Base-by-base conservation (phyloP, 2,329 filamentous ascomycete genomes). In the Fusarium tjaetaba region DNA sequence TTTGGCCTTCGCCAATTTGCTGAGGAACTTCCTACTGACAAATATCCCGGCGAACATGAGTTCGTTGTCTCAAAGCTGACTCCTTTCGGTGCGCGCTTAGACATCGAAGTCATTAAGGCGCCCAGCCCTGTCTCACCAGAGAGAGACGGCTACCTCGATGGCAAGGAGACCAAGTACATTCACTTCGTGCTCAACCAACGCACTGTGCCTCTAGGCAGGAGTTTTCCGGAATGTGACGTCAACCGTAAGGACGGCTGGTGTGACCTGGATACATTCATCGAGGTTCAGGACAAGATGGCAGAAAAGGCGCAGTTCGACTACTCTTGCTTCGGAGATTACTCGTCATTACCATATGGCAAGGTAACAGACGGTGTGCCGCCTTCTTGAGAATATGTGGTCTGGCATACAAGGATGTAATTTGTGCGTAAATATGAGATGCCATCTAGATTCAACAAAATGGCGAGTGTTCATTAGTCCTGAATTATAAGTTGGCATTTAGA, bases 161-260 rank as follows among this genome's bases (percentile, higher is more conserved):
- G 87, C 7, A 80, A 79, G 2, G 85, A 89, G 76, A 94, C 91
- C 1, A 89, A 84, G 60, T 95, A 95, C 79, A 85, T 95, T 11
- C 92, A 94, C 80, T 93, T 95, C 76, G 81, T 94, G 5, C 85
- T 94, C 49, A 94, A 94, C 79, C 92, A 94, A 82, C 86, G 93
- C 36, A 95, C 92, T 0, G 77, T 95, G 2, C 93, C 93, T 3
- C 83, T 95, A 2, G 91, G 92, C 11, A 81, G 81, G 67, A 94
- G 90, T 77, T 91, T 93, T 69, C 81, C 87, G 3, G 88, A 90
- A 66, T 95, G 93, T 75, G 91, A 88, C 43, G 82, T 74, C 4
- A 79, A 86, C 16, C 83, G 93, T 9, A 87, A 90, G 48, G 93
- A 95, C 80, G 93, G 93, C 2, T 95, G 93, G 92, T 95, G 93